Conservation (phyloP, 805 yeast species). For the Cyberlindnera xylosilytica region DNA sequence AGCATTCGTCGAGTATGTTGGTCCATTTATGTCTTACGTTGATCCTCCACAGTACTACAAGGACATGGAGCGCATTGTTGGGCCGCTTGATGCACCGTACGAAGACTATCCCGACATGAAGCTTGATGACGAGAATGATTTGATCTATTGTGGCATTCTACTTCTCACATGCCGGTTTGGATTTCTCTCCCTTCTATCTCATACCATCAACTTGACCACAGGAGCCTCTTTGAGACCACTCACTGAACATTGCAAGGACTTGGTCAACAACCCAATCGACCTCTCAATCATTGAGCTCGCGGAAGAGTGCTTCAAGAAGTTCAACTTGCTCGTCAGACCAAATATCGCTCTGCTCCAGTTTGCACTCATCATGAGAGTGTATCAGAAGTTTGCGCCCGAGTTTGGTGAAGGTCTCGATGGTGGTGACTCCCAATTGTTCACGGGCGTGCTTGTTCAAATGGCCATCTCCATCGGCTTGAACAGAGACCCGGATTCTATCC, state of each 20-base stretch:
- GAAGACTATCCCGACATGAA: slow-evolving; percentile 2
- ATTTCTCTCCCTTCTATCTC: slow-evolving; percentile 3
- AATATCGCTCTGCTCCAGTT: slow-evolving; percentile 47
- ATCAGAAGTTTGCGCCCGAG: slow-evolving; percentile 48
- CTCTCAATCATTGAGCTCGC: slow-evolving; percentile 12
- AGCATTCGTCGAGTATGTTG: background rate
- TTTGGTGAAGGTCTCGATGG: slow-evolving; percentile 54
- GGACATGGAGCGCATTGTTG: background rate
- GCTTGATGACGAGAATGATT: background rate
- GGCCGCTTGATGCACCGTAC: slow-evolving; percentile 2
- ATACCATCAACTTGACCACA: background rate
- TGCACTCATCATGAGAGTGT: slow-evolving; percentile 44
- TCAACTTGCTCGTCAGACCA: slow-evolving; percentile 9
- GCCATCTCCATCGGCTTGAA: slow-evolving; percentile 51
- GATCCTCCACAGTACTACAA: background rate
- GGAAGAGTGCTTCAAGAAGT: slow-evolving; percentile 14
- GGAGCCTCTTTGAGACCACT: background rate
- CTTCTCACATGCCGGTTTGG: slow-evolving; percentile 6
- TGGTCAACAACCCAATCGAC: slow-evolving; percentile 4
- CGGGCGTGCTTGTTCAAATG: slow-evolving; percentile 48
- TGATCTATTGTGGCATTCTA: slow-evolving; percentile 6
- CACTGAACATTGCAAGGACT: background rate
- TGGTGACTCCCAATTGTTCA: slow-evolving; percentile 44
- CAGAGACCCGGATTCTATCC: slow-evolving; percentile 45
- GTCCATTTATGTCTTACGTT: slow-evolving; percentile 2